A percentile compares a stretch with the other conserved stretches of the same genome.
Conservation (phyloP, 2,329 filamentous ascomycete genomes). For the Thelonectria rubi region DNA sequence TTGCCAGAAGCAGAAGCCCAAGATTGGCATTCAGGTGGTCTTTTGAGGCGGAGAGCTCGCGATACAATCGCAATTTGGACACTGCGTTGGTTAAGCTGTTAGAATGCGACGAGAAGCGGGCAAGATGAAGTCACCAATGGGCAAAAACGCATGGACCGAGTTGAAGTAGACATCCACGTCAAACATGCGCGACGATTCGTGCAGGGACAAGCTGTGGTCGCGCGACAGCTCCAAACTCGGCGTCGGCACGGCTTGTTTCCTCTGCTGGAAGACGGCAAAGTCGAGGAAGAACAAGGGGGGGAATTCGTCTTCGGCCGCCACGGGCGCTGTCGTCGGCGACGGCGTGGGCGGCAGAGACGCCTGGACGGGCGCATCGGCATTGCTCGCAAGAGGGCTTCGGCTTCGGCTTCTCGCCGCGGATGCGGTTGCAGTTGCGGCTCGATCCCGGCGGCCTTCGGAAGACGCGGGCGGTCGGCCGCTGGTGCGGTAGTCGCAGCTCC, state of each 20-base stretch:
- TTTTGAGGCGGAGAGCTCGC: neutral
- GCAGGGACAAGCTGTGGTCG: neutral
- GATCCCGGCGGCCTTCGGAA: neutral
- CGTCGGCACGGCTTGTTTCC: neutral
- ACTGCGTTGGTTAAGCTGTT: neutral
- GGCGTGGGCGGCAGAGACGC: neutral
- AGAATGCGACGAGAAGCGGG: neutral
- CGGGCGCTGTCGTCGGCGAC: too few relatives aligned
- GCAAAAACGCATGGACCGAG: slow-evolving; percentile 8
- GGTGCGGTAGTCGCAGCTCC: neutral
- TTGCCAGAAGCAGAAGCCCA: slow-evolving; percentile 33
- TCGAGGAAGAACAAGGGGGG: slow-evolving; percentile 7
- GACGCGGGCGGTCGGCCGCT: neutral
- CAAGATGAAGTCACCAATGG: slow-evolving; percentile 3
- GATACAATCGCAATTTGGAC: slow-evolving; percentile 13
- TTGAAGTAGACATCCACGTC: slow-evolving; percentile 11
- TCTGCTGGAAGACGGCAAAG: neutral
- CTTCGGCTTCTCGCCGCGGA: neutral
- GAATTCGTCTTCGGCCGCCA: neutral
- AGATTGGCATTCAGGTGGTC: neutral
- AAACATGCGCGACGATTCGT: neutral
- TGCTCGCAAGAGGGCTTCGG: neutral
- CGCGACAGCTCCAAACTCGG: neutral
- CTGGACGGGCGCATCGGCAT: neutral
- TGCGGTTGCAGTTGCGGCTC: neutral